A percentile compares a stretch with the other conserved stretches of the same genome.
phyloP scores from a whole-genome alignment of 768 basidiomycete species.

The Hericium alpestre region DNA sequence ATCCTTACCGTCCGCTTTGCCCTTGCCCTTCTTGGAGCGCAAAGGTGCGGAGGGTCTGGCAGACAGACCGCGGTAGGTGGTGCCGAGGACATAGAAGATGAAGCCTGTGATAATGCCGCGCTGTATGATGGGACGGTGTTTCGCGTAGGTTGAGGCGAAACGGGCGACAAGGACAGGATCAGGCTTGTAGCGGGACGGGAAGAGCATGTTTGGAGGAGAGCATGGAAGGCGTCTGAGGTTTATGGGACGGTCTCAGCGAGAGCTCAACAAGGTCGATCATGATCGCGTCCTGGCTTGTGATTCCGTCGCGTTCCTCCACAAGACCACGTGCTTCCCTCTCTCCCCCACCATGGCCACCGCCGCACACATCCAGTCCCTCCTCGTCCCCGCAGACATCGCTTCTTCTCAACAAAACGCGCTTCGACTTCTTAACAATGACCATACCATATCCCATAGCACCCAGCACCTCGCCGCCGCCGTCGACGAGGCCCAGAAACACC shows the following conservation, averaged over 20 bases:
- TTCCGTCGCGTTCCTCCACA: background rate
- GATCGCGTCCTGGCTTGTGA: background rate
- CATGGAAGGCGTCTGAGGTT: background rate
- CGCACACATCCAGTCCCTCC: slow-evolving; percentile 35
- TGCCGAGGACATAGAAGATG: slow-evolving; percentile 56
- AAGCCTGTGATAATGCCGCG: slow-evolving; percentile 59
- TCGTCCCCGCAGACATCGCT: slow-evolving; percentile 34
- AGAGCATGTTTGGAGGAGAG: slow-evolving; percentile 16
- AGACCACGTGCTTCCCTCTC: background rate
- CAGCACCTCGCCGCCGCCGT: slow-evolving; percentile 36
- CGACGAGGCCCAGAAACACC: slow-evolving; percentile 26
- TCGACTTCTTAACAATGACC: slow-evolving; percentile 33
- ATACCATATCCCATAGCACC: slow-evolving; percentile 28
- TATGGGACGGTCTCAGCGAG: too few relatives aligned
- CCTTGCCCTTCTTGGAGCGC: slow-evolving; percentile 22
- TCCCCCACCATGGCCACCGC: slow-evolving; percentile 11
- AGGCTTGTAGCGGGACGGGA: slow-evolving; percentile 19
- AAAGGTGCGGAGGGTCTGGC: slow-evolving; percentile 27
- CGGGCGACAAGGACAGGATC: slow-evolving; percentile 30
- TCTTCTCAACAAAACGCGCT: slow-evolving; percentile 26
- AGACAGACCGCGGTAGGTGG: slow-evolving; percentile 50
- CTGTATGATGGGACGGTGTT: slow-evolving; percentile 64
- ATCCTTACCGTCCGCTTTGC: slow-evolving; percentile 24
- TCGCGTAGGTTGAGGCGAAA: slow-evolving; percentile 43
- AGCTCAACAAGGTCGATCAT: too few relatives aligned